Conservation (phyloP, 805 yeast species). For the Yamadazyma ubonensis region DNA sequence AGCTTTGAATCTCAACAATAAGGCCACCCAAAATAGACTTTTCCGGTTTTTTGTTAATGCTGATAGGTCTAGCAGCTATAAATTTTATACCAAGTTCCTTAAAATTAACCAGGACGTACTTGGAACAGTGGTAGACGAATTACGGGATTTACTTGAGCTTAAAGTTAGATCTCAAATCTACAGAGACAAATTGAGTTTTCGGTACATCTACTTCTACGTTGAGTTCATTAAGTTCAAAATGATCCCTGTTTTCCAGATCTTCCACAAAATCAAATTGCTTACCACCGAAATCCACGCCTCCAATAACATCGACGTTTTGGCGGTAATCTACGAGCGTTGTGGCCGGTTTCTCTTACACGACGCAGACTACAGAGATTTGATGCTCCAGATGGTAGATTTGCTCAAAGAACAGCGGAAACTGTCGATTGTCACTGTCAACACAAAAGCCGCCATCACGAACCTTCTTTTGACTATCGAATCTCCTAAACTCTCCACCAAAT, state of each 20-base stretch:
- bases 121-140: conserved; percentile 53
- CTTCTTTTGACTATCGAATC: conserved; percentile 57
- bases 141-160: conserved; percentile 54
- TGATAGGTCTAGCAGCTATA: conserved; percentile 44
- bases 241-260: conserved; percentile 66
- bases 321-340: conserved; percentile 69
- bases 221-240: conserved; percentile 77
- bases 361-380: conserved; percentile 55
- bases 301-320: conserved; percentile 65
- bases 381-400: conserved; percentile 61
- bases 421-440: conserved; percentile 50
- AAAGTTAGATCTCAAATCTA: conserved; percentile 59
- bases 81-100: conserved; percentile 63
- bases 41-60: conserved; percentile 53
- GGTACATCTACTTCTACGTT: conserved; percentile 59
- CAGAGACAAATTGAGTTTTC: conserved; percentile 50
- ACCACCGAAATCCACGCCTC: conserved; percentile 50
- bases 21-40: conserved; percentile 66
- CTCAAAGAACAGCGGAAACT: conserved; percentile 51
- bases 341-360: conserved; percentile 63
- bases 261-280: conserved; percentile 68
- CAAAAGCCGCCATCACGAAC: conserved; percentile 58
- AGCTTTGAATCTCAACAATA: conserved; percentile 56
- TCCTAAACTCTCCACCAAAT: conserved; percentile 25
- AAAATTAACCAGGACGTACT: conserved; percentile 52